A percentile compares a stretch with the other conserved stretches of the same genome.
Conservation (phyloP, 176 grass and related monocot species). For the Aechmea fasciata region DNA sequence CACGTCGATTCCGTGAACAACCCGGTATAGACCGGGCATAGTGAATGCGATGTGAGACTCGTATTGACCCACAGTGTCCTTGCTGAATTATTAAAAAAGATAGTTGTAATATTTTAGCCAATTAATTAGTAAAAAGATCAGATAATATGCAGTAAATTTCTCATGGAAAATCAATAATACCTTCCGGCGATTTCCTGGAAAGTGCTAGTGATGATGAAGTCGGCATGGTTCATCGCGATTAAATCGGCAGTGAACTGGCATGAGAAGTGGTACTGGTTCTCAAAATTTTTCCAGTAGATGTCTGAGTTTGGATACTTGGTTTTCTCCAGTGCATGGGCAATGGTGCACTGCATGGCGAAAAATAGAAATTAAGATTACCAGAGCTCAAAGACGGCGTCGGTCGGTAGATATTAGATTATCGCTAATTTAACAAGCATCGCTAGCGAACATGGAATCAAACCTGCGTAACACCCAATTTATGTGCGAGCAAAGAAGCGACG, state of each 20-base stretch:
- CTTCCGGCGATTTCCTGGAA: conserved; percentile 99
- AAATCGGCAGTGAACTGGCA: conserved; percentile 98
- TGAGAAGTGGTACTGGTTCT: conserved; percentile 98
- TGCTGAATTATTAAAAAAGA: conserved; percentile 52
- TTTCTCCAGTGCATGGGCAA: conserved; percentile 98
- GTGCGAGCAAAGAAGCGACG: conserved; percentile 83
- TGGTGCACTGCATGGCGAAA: conserved; percentile 63
- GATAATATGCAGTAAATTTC: not conserved
- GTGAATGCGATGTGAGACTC: conserved; percentile 96
- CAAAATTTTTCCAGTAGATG: conserved; percentile 99
- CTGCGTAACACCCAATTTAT: conserved; percentile 92
- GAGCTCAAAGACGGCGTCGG: not conserved
- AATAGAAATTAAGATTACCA: conserved; percentile 16
- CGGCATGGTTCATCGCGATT: conserved; percentile 97
- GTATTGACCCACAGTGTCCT: conserved; percentile 95
- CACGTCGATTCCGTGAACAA: conserved; percentile 95
- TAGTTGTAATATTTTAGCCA: not conserved
- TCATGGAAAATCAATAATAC: conserved; percentile 15
- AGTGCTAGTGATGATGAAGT: conserved; percentile 98
- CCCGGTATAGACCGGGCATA: conserved; percentile 86
- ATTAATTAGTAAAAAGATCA: not conserved
- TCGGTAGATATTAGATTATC: not conserved
- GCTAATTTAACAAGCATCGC: not conserved
- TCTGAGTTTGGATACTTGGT: conserved; percentile 99
- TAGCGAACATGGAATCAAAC: conserved; percentile 22